Base-by-base conservation (phyloP, 768 basidiomycete species). In the Grammothele lineata region DNA sequence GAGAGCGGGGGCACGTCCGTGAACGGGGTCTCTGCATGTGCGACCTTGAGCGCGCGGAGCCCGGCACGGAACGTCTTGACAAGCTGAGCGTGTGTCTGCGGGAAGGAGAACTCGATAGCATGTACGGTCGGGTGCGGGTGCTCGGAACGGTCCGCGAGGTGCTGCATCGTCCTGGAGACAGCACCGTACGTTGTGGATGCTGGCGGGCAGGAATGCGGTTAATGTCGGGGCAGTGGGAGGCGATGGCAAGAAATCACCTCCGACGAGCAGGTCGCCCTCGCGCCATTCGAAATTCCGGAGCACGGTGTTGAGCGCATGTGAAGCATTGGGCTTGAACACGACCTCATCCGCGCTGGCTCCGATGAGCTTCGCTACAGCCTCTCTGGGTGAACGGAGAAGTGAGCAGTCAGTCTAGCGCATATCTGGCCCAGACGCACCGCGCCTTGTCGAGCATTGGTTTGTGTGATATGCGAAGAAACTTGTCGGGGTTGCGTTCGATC, bases 231-330 rank as follows among this genome's bases (percentile, higher is more conserved):
- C 14, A 30, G 27, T 14, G 27, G 27, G 8, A 14, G 7, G 27
- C 14, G 14, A 14, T 7, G 27, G 14, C 27, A 14, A 14, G 27
- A 14, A 30, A 7, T 19, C 14, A 62, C 60, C 51, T 47, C 42
- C 50, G 37, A 90, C 65, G 43, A 92, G 70, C 8, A 85, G 65
- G 62, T 92, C 89, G 0, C 76, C 80, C 40, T 76, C 60, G 30
- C 75, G 68, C 85, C 84, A 89, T 30, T 74, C 67, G 24, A 92
- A 69, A 48, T 88, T 88, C 38, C 74, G 66, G 25, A 88, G 60
- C 40, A 92, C 67, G 9, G 80, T 86, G 54, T 82, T 81, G 26
- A 92, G 54, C 3, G 78, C 85, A 52, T 77, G 72, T 0, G 81
- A 81, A 0, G 85, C 75, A 54, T 87, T 87, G 0, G 73, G 64